Evolutionary conservation across 2,329 filamentous ascomycete genomes (phyloP).

Genomic region (Colletotrichum cuscutae): DNA sequence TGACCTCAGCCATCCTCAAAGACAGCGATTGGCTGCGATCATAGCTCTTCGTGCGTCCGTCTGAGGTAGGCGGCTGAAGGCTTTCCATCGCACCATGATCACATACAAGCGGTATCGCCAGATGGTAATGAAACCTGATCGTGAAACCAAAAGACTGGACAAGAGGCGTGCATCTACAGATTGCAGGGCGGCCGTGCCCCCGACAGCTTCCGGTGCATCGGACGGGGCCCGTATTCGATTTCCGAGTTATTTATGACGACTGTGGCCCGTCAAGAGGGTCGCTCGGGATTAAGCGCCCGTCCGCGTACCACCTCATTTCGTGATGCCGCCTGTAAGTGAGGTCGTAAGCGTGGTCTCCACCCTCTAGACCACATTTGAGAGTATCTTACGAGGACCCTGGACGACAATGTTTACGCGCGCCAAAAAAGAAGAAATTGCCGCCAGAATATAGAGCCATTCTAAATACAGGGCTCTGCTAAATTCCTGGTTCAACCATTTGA

Average conservation of each 20-base stretch:
- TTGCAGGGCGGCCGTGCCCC: neutral
- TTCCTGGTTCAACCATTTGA: neutral
- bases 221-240: neutral
- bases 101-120: neutral
- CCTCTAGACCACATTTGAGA: neutral
- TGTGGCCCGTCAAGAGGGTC: neutral
- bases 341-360: neutral
- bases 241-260: neutral
- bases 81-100: neutral
- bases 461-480: neutral
- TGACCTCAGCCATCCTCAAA: neutral
- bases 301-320: neutral
- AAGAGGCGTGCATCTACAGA: neutral
- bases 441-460: neutral
- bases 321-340: neutral
- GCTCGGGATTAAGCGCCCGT: conserved; percentile 19
- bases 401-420: neutral
- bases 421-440: neutral
- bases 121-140: neutral
- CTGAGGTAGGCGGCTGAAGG: neutral
- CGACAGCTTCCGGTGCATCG: neutral
- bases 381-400: neutral
- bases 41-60: neutral
- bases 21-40: neutral
- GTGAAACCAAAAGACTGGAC: conserved; percentile 3